Percentiles rank a stretch among this genome's conserved stretches.
Evolutionary conservation across 805 yeast species (phyloP).

Genomic region (Teunomyces funiuensis): DNA sequence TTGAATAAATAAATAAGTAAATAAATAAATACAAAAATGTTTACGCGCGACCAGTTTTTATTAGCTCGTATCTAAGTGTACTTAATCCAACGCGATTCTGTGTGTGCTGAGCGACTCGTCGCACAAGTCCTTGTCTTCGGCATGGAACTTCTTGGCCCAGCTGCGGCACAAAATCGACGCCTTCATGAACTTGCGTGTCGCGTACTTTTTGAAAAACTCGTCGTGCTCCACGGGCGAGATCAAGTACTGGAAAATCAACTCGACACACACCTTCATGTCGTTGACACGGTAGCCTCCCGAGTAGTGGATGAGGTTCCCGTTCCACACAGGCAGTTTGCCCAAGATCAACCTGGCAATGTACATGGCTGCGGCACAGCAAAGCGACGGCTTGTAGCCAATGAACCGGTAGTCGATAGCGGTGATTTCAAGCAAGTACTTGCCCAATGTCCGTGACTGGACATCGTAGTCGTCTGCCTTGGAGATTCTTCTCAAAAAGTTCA

Average conservation of each 20-base stretch:
- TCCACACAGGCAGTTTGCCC: conserved; percentile 71
- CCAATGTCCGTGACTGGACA: conserved; percentile 77
- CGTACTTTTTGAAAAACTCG: conserved; percentile 91
- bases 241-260: conserved; percentile 72
- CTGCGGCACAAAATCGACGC: conserved; percentile 77
- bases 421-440: conserved; percentile 79
- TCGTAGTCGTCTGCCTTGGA: conserved; percentile 92
- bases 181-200: conserved; percentile 83
- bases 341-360: conserved; percentile 73
- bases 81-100: conserved; percentile 16
- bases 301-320: conserved; percentile 82
- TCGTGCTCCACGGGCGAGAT: conserved; percentile 83
- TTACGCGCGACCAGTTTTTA: not conserved
- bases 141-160: conserved; percentile 68
- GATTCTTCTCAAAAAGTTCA: conserved; percentile 83
- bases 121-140: conserved; percentile 45
- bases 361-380: conserved; percentile 87
- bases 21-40: not conserved
- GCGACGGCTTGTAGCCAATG: conserved; percentile 71
- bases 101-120: conserved; percentile 24
- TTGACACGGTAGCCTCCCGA: conserved; percentile 83
- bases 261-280: conserved; percentile 70
- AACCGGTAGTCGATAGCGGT: conserved; percentile 74
- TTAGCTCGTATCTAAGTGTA: conserved; percentile 2
- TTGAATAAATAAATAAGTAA: not conserved